Evolutionary conservation across 768 basidiomycete species (phyloP), one percentile per base, ranked within the genome.

Genomic region (Baorangia bicolor): DNA sequence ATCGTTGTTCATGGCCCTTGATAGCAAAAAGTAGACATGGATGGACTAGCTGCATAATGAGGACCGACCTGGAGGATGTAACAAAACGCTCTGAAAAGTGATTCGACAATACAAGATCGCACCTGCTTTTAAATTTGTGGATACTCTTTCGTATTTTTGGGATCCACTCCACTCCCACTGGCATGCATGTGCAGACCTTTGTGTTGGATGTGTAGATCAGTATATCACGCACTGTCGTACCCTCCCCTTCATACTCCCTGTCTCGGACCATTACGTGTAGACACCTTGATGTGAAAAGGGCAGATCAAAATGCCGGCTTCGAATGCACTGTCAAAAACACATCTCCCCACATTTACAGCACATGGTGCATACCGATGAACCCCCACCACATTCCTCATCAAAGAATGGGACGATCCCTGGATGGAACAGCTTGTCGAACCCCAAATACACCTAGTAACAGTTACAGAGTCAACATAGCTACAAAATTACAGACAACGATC

Each of bases 361-460:
- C 64, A n/a, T n/a, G n/a, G n/a, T n/a, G n/a, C n/a, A n/a, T n/a
- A 48, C 31, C 66, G 73, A 12, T 61, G 77, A 21, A 74, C 74
- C 2, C 27, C 61, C 16, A 71, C 57, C 53, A 74, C 70, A 7
- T 79, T 78, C 65, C 74, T 81, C 30, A 73, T 82, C 69, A 73
- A 73, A 51, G 82, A 85, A 65, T 74, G 75, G 68, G 68, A 81
- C 48, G 82, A 83, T 56, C 65, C 78, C 28, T 84, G 76, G 65
- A 68, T 69, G 16, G 82, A 85, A 61, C 75, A 76, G n/a, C n/a
- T n/a, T n/a, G n/a, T n/a, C n/a, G n/a, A n/a, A n/a, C n/a, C n/a
- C n/a, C n/a, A n/a, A n/a, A n/a, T n/a, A n/a, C n/a, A n/a, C n/a
- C n/a, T n/a, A n/a, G n/a, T n/a, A n/a, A n/a, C n/a, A n/a, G n/a